Evolutionary conservation across 768 basidiomycete genomes (phyloP).

Genomic region (Lepiota brunneoincarnata): DNA sequence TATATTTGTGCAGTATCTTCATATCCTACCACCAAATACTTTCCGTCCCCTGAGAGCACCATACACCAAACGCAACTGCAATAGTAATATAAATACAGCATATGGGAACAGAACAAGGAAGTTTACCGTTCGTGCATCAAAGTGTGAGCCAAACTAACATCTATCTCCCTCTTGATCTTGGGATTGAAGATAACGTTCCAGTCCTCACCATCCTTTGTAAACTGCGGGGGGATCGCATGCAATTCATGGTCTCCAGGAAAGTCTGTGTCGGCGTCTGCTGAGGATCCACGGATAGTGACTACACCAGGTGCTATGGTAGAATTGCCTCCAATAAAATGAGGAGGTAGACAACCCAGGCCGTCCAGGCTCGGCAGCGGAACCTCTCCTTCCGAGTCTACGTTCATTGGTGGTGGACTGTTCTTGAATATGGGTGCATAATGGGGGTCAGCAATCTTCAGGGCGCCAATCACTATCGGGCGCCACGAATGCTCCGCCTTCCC

Average conservation of each 20-base stretch:
- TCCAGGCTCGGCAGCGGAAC: too few relatives aligned
- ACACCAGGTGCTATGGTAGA: constrained; percentile 3
- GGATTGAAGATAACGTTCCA: constrained; percentile 89
- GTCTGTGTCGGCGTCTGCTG: constrained; percentile 12
- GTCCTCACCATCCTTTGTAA: constrained; percentile 68
- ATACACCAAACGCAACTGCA: constrained; percentile 78
- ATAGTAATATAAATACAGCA: constrained; percentile 1
- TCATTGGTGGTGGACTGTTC: too few relatives aligned
- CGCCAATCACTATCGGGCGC: too few relatives aligned
- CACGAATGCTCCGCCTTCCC: too few relatives aligned
- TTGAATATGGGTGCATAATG: too few relatives aligned
- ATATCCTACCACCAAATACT: constrained; percentile 90
- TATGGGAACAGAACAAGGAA: constrained; percentile 13
- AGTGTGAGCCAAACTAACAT: constrained; percentile 76
- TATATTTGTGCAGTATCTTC: constrained; percentile 94
- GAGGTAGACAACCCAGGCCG: too few relatives aligned
- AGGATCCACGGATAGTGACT: neutral
- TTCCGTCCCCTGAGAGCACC: constrained; percentile 90
- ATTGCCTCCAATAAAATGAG: neutral
- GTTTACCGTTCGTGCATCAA: constrained; percentile 78
- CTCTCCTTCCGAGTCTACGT: too few relatives aligned
- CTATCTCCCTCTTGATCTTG: constrained; percentile 64
- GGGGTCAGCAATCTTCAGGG: too few relatives aligned
- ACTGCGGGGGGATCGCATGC: constrained; percentile 44
- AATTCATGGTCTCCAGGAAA: constrained; percentile 43